phyloP scores from a whole-genome alignment of 176 grass and related monocot species.

The Dendrocalamus sinicus region DNA sequence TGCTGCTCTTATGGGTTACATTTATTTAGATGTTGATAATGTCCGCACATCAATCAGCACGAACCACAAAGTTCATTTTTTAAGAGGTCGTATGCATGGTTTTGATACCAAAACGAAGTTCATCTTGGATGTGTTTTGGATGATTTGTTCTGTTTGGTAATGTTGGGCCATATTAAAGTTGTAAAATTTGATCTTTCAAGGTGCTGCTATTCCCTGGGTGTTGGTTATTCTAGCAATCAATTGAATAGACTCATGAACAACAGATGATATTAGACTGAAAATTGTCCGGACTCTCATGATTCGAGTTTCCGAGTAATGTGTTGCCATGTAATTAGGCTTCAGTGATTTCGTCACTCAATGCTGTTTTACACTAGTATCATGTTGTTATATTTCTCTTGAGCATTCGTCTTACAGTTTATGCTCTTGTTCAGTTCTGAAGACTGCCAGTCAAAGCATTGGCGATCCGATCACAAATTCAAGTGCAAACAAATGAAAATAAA shows the following conservation, averaged over 20 bases:
- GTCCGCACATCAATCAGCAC: not conserved
- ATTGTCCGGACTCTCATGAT: not conserved
- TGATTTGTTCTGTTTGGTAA: conserved; percentile 31
- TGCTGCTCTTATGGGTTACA: not conserved
- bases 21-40: conserved; percentile 24
- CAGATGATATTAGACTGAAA: not conserved
- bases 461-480: conserved; percentile 67
- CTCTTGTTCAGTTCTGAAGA: conserved; percentile 70
- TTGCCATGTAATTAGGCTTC: conserved; percentile 4
- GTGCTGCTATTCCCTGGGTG: not conserved
- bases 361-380: not conserved
- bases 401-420: conserved; percentile 24
- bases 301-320: not conserved
- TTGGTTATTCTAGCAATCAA: conserved; percentile 20
- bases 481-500: conserved; percentile 83
- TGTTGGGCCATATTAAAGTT: not conserved
- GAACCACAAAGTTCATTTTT: not conserved
- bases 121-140: not conserved
- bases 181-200: conserved; percentile 4
- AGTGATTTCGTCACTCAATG: not conserved
- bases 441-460: conserved; percentile 91
- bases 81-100: conserved; percentile 15
- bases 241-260: conserved; percentile 12
- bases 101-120: conserved; percentile 15
- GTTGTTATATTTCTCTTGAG: conserved; percentile 32